Base-by-base conservation (phyloP, 2,329 filamentous ascomycete genomes). In the Hirsutella thompsonii region DNA sequence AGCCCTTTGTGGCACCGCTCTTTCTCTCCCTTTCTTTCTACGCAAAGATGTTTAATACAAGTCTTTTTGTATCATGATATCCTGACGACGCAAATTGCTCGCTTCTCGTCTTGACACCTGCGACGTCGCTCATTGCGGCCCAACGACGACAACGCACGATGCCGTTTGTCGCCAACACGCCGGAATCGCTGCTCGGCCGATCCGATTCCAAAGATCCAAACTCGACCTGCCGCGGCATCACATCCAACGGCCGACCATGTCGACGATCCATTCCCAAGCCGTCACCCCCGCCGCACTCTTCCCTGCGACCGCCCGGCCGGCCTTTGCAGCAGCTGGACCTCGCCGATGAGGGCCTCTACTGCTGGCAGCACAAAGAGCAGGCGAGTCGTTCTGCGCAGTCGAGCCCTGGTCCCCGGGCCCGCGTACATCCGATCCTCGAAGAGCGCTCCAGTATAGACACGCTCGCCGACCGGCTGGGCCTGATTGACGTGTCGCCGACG, bases 331-430 rank as follows among this genome's bases (percentile, higher is more conserved):
- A 34, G 19, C 62, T 66, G 41, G 70, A 77, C 45, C 69, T 73
- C 2, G 63, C 67, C 42, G 70, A 76, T 37, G 72, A 77, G 45
- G 68, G 63, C n/a, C 73, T 81, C 38, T 95, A 88, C 63, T 96
- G 90, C 68, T 94, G 85, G 83, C 88, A 95, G 59, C 92, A 98
- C 66, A 89, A 85, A 57, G 86, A 92, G 43, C 92, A 98, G 60
- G 86, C 86, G 42, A 55, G 57, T 49, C 53, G 58, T 43, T 68
- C 69, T 8, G 57, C 67, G 2, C 58, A 57, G 36, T 68, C 67
- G 16, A 70, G 62, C 45, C 64, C 68, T 2, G 66, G 67, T 2
- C 66, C 64, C 4, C 58, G 56, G 34, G 8, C 14, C 14, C 14
- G 5, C 18, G 56, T 65, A 16, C 65, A 72, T 4, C 70, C 76